Conservation (phyloP, 2,329 filamentous ascomycete genomes). For the Thielaviopsis punctulata region DNA sequence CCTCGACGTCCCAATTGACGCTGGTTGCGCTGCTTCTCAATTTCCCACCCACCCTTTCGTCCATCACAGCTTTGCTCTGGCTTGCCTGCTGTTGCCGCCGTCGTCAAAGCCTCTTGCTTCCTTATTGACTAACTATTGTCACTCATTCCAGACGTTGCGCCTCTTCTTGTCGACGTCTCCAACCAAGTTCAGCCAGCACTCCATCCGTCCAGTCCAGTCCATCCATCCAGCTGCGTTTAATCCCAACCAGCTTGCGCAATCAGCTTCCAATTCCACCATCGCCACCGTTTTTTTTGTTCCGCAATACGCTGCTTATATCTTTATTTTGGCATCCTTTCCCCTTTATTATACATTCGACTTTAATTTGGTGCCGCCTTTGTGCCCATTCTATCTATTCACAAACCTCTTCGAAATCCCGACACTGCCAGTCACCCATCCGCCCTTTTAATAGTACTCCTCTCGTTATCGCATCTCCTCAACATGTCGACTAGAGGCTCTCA, state of each 20-base stretch:
- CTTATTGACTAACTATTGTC: too few relatives aligned
- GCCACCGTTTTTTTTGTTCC: too few relatives aligned
- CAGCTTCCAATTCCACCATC: too few relatives aligned
- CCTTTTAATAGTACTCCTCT: neutral
- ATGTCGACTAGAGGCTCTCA: constrained; percentile 14
- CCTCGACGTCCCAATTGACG: neutral
- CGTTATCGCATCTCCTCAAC: neutral
- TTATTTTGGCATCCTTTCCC: too few relatives aligned
- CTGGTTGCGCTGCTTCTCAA: neutral
- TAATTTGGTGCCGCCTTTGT: neutral
- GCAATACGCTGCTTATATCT: constrained; percentile 3
- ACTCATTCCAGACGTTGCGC: too few relatives aligned
- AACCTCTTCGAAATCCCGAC: neutral
- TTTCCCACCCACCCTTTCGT: neutral
- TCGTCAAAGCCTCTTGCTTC: too few relatives aligned
- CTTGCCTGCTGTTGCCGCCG: neutral
- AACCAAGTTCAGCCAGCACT: too few relatives aligned
- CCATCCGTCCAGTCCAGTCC: too few relatives aligned
- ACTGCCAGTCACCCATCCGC: neutral
- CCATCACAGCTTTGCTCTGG: neutral
- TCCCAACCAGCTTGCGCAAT: too few relatives aligned
- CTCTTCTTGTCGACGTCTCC: too few relatives aligned
- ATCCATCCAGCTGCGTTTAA: too few relatives aligned
- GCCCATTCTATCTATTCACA: neutral
- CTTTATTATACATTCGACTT: too few relatives aligned